A percentile compares a stretch with the other conserved stretches of the same genome.
Evolutionary conservation across 2,329 filamentous ascomycete species (phyloP).

Genomic region (Plenodomus tracheiphilus): DNA sequence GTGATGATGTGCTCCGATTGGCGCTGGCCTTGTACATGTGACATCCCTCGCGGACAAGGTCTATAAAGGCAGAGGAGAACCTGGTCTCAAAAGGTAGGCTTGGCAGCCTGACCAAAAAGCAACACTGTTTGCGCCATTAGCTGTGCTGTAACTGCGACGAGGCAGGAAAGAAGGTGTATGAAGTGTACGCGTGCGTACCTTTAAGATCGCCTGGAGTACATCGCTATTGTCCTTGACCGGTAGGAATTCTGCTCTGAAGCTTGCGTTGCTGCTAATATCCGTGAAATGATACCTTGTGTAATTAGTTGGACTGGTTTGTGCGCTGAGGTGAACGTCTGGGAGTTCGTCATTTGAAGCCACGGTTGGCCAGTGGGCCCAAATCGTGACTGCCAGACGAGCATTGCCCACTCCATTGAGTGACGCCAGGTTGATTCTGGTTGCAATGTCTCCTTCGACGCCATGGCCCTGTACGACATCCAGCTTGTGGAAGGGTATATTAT

Average conservation of each 20-base stretch:
- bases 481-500: background rate
- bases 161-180: background rate
- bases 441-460: background rate
- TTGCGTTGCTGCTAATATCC: background rate
- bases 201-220: background rate
- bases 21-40: background rate
- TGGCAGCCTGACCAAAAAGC: background rate
- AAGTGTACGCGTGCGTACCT: background rate
- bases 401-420: background rate
- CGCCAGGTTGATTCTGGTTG: background rate
- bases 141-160: background rate
- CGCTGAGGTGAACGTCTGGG: background rate
- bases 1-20: background rate
- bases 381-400: background rate
- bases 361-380: background rate
- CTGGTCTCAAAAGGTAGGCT: background rate
- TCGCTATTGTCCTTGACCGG: background rate
- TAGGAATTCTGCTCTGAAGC: background rate
- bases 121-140: background rate
- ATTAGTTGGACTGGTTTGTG: background rate
- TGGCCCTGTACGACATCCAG: background rate
- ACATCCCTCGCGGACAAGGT: background rate
- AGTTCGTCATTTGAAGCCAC: background rate
- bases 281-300: background rate
- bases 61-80: background rate